Evolutionary conservation across 2,329 filamentous ascomycete genomes (phyloP).

Genomic region (Phialocephala subalpina): DNA sequence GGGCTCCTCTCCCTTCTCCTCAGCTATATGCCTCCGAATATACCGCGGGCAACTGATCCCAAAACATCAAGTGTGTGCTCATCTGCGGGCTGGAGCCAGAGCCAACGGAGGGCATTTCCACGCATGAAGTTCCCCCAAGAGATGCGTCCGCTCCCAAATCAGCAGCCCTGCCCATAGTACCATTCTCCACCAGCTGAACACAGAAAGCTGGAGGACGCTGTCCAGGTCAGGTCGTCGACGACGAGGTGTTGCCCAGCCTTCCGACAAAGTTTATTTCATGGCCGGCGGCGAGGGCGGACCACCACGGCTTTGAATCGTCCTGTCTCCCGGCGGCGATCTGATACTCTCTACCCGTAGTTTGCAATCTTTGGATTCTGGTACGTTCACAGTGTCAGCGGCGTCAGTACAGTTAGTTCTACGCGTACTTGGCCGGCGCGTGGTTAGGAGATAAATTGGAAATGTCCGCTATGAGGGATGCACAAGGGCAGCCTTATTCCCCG

Average conservation of each 20-base stretch:
- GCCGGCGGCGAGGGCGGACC: neutral
- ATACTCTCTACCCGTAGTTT: neutral
- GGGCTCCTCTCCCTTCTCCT: neutral
- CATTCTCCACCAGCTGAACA: neutral
- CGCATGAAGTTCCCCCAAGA: neutral
- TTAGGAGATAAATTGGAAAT: neutral
- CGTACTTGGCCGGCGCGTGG: neutral
- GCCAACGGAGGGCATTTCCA: neutral
- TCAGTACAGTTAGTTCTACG: neutral
- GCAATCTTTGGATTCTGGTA: neutral
- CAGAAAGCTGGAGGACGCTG: neutral
- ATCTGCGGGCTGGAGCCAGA: neutral
- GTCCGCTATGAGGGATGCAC: neutral
- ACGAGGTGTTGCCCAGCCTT: neutral
- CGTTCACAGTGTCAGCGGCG: neutral
- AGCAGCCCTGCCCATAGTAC: conserved; percentile 9
- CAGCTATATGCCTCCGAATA: neutral
- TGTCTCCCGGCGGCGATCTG: neutral
- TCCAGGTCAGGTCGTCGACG: neutral
- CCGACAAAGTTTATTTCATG: neutral
- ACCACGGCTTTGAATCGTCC: neutral
- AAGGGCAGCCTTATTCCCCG: neutral
- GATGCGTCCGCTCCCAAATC: conserved; percentile 1
- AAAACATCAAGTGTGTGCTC: conserved; percentile 6
- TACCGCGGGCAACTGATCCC: neutral